Conservation (phyloP, 331 rosid genomes). For the Malus hybrid region DNA sequence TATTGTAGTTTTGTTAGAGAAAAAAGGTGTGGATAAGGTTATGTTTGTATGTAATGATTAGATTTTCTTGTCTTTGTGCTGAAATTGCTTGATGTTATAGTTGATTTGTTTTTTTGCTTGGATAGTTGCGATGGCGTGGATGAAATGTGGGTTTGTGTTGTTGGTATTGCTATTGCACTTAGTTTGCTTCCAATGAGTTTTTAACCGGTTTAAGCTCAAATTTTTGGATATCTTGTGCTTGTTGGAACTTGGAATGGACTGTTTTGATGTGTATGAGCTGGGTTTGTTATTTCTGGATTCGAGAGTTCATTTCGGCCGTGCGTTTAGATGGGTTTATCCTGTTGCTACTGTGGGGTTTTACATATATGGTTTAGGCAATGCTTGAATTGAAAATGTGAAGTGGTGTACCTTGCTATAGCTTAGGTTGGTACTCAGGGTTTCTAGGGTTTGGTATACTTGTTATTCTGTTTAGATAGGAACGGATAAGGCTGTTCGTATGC, state of each 20-base stretch:
- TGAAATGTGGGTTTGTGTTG: background rate
- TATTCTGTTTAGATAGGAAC: background rate
- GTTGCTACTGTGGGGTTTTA: background rate
- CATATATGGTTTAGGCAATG: background rate
- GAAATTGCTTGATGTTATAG: background rate
- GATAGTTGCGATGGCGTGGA: background rate
- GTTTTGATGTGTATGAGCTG: background rate
- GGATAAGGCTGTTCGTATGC: background rate
- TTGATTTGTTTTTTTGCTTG: background rate
- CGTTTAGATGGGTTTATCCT: background rate
- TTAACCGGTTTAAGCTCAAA: background rate
- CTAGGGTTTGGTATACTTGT: background rate
- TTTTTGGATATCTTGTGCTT: background rate
- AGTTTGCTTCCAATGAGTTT: background rate
- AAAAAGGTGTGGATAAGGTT: slow-evolving; percentile 13
- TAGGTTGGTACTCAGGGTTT: background rate
- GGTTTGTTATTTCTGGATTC: background rate
- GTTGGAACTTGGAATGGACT: background rate
- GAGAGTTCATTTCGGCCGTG: background rate
- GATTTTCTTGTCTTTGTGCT: background rate
- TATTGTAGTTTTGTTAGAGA: background rate
- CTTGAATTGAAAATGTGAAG: background rate
- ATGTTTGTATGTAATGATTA: background rate
- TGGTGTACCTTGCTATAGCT: background rate
- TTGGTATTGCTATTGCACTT: background rate